Base-by-base conservation (phyloP, 2,329 filamentous ascomycete genomes). In the Fusarium fracticaudum region DNA sequence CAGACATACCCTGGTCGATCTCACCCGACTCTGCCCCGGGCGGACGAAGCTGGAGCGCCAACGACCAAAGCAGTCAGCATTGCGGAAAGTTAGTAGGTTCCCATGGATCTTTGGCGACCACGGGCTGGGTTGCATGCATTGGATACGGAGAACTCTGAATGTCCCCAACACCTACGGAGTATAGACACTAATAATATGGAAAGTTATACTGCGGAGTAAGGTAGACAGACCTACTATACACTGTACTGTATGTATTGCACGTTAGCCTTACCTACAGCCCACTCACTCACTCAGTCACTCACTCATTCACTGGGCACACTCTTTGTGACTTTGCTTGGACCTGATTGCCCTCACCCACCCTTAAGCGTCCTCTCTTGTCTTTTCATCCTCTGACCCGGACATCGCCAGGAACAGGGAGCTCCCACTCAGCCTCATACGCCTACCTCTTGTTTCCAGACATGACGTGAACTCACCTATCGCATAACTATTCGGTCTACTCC, bases 391-490 rank as follows among this genome's bases (percentile, higher is more conserved):
- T 45, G 18, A 50, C 44, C 51, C 48, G 55, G 62, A 60, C 64
- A 51, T 69, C 68, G 59, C 63, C 63, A 76, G 67, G 71, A 71
- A 74, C 63, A 67, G 64, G 63, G 35, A 60, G 48, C 48, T 66
- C 40, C n/a, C 44, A 41, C 67, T 60, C 66, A 69, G 73, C 75
- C 71, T 66, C 64, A 65, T 61, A 47, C 47, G 26, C 61, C 60
- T 50, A 41, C 61, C 59, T 69, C 55, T 55, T 45, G 31, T 53
- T 45, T 54, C 41, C 24, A 79, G 79, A 73, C 77, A 74, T 83
- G 82, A 73, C 81, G 78, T 79, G 80, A 82, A 80, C 74, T 75
- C 71, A 69, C 68, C 44, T 47, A 57, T 57, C 51, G 47, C 54
- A n/a, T 59, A 35, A 35, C 33, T 35, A 54, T 60, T 69, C 38